Evolutionary conservation across 2,329 filamentous ascomycete genomes (phyloP).

Genomic region (Phaeosphaeria sp.): DNA sequence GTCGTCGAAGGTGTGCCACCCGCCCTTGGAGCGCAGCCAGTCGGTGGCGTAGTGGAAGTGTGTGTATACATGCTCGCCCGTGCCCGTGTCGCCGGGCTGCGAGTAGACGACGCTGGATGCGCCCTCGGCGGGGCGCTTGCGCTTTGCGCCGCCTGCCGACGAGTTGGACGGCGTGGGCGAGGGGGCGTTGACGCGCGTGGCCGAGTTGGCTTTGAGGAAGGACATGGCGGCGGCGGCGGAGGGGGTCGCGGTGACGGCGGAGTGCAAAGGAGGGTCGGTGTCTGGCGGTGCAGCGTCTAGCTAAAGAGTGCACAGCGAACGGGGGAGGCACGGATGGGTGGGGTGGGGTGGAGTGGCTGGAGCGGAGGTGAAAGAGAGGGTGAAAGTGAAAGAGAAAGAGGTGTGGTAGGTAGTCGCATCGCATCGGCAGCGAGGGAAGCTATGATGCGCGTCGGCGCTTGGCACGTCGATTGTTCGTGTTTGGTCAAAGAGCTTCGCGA

Average conservation of each 20-base stretch:
- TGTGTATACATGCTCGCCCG: slow-evolving; percentile 81
- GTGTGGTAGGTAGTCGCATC: slow-evolving; percentile 2
- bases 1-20: slow-evolving; percentile 73
- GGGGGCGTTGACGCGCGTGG: slow-evolving; percentile 57
- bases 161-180: slow-evolving; percentile 64
- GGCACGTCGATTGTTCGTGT: slow-evolving; percentile 14
- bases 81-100: slow-evolving; percentile 77
- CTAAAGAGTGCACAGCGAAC: slow-evolving; percentile 39
- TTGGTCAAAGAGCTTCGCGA: no score
- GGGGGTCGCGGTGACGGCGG: background rate
- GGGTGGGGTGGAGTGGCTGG: background rate
- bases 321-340: slow-evolving; percentile 1
- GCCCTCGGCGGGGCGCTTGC: slow-evolving; percentile 63
- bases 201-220: slow-evolving; percentile 39
- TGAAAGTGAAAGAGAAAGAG: slow-evolving; percentile 1
- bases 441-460: slow-evolving; percentile 27
- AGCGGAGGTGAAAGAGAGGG: slow-evolving; percentile 7
- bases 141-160: slow-evolving; percentile 53
- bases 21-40: slow-evolving; percentile 62
- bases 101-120: slow-evolving; percentile 67
- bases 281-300: slow-evolving; percentile 38
- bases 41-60: slow-evolving; percentile 88
- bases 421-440: slow-evolving; percentile 6
- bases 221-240: slow-evolving; percentile 36
- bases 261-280: background rate